Base-by-base conservation (phyloP, 768 basidiomycete genomes). In the Agaricus sinodeliciosus region DNA sequence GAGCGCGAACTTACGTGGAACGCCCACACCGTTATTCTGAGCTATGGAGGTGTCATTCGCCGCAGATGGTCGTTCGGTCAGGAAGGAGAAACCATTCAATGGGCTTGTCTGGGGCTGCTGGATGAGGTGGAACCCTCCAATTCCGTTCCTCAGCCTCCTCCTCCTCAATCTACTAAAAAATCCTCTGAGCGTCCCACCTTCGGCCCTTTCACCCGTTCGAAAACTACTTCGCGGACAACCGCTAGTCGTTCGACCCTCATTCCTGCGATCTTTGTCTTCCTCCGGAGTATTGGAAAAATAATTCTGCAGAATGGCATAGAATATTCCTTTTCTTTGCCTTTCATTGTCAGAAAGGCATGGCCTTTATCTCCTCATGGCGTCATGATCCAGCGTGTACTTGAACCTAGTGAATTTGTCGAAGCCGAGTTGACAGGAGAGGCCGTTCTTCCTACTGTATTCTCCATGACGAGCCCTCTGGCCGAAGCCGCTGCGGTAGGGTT, bases 311-410 rank as follows among this genome's bases (percentile, higher is more conserved):
- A 86, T 56, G 90, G 90, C 3, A 61, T 77, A 31, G 84, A 90
- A 58, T 89, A 84, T 60, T 87, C 86, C 1, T 85, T 90, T 63
- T 79, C 85, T 26, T 69, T 93, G 3, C 90, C 90, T 0, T 93
- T 93, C 62, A 78, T 89, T 53, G 86, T 90, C 3, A 76, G 84
- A 35, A 80, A 74, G 55, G 90, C 86, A 1, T 91, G 88, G 89
- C 81, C 90, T 3, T 69, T 90, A 18, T 74, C 73, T 53, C 90
- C 90, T 1, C 84, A 87, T 57, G 90, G 90, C 1, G 77, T 92
- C 19, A 74, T 92, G 69, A 79, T 93, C 40, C 87, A 92, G 60
- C 75, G 90, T 25, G 78, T 80, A 4, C 71, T 90, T 44, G 87
- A 88, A 58, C 72, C 78, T 1, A 70, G 72, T 5, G 90, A 93